Base-by-base conservation (phyloP, 108 stramenopile genomes). In the Nannochloropsis gaditana region DNA sequence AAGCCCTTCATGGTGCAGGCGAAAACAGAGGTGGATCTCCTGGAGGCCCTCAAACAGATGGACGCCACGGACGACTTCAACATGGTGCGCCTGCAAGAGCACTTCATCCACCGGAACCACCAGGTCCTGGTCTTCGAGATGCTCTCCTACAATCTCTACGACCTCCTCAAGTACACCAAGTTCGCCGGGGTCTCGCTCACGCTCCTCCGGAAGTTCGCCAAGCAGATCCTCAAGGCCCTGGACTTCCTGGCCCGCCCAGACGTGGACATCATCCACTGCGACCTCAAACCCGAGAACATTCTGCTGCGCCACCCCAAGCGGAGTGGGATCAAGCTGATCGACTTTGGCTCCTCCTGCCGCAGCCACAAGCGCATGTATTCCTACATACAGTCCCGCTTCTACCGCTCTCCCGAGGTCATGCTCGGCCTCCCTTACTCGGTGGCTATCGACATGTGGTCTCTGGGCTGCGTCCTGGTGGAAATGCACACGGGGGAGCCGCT, bases 271-370 rank as follows among this genome's bases (percentile, higher is more conserved):
- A 91, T 99, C 47, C 99, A 99, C 90, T 98, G 99, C 85, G 99
- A 99, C 92, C 92, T 99, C 82, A 99, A 99, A 89, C 99, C 99
- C 9, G 99, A 99, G 89, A 98, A 99, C 90, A 98, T 98, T 87
- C 89, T 98, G 47, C 85, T 99, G 47, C 91, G 96, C 5, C 94
- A 95, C 90, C 96, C 96, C 10, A 96, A 96, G 82, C 93, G 96
- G 41, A 95, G 94, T 83, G 96, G 95, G 45, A 95, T 99, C 84
- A 97, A 97, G 83, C 94, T 99, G 15, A 98, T 99, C 91, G 99
- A 91, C 88, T 91, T 91, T 80, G 99, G 99, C 43, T 95, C 95
- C 19, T 95, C 95, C 9, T 99, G 98, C 92, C 96, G 19, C 93
- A 96, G 88, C 96, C 97, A 21, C 86, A 86, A 94, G 84, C 92